Percentiles rank a stretch among this genome's conserved stretches.
phyloP scores from a whole-genome alignment of 352 stramenopile species.

The Phytophthora pini region DNA sequence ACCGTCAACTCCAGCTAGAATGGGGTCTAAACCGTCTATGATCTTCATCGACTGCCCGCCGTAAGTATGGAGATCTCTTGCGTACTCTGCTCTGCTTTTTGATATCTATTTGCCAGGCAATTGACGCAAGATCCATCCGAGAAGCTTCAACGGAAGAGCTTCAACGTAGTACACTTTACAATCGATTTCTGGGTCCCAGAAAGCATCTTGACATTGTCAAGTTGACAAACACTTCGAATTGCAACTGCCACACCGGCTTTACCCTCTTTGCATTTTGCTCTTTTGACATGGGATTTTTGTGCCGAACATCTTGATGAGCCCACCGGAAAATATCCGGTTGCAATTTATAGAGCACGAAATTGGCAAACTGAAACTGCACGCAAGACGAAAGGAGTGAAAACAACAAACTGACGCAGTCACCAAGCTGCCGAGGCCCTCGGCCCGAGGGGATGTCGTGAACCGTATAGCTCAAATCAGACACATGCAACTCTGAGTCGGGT shows the following conservation, averaged over 20 bases:
- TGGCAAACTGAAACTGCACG: too few relatives aligned
- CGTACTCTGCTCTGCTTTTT: conserved; percentile 10
- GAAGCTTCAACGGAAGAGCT: conserved; percentile 35
- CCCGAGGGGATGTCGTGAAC: conserved; percentile 2
- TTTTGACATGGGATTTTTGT: too few relatives aligned
- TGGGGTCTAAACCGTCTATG: conserved; percentile 24
- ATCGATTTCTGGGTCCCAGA: too few relatives aligned
- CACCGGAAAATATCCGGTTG: background rate
- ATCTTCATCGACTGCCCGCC: conserved; percentile 42
- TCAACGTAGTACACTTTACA: background rate
- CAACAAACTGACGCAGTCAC: background rate
- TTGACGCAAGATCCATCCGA: background rate
- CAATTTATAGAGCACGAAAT: background rate
- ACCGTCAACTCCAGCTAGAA: background rate
- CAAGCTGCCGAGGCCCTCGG: too few relatives aligned
- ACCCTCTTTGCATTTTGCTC: too few relatives aligned
- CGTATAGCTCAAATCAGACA: conserved; percentile 7
- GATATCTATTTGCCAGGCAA: conserved; percentile 20
- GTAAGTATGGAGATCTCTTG: conserved; percentile 12
- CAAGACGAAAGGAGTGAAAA: too few relatives aligned
- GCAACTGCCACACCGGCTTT: too few relatives aligned
- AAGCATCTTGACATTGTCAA: background rate
- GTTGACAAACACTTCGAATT: too few relatives aligned
- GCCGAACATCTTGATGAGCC: too few relatives aligned
- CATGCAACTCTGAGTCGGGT: conserved; percentile 8